phyloP scores from a whole-genome alignment of 345 rosid species.

The Sonneratia caseolaris region DNA sequence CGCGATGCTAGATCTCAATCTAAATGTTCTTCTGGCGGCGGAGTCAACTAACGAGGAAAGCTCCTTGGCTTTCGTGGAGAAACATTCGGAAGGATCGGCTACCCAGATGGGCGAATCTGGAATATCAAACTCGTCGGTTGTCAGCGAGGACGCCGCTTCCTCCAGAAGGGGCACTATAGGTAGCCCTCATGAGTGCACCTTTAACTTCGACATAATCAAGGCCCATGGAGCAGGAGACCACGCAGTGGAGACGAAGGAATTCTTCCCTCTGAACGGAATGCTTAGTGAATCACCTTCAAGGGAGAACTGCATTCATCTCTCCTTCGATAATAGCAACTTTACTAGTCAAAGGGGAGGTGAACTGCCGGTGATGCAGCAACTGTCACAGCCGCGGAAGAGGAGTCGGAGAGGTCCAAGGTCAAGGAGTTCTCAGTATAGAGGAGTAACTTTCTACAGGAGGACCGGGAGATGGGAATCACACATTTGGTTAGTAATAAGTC shows the following conservation, averaged over 20 bases:
- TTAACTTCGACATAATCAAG: slow-evolving; percentile 63
- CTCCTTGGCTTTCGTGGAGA: slow-evolving; percentile 21
- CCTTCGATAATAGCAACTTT: slow-evolving; percentile 21
- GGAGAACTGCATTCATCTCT: slow-evolving; percentile 46
- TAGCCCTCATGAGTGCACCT: slow-evolving; percentile 22
- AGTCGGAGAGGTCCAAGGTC: slow-evolving; percentile 94
- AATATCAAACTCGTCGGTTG: slow-evolving; percentile 74
- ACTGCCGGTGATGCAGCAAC: slow-evolving; percentile 30
- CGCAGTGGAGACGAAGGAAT: slow-evolving; percentile 44
- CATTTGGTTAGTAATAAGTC: slow-evolving; percentile 45
- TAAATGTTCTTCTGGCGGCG: slow-evolving; percentile 37
- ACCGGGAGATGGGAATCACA: slow-evolving; percentile 99
- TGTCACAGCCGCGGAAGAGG: slow-evolving; percentile 53
- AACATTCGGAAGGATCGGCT: slow-evolving; percentile 31
- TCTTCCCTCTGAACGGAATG: slow-evolving; percentile 41
- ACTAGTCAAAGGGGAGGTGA: slow-evolving; percentile 16
- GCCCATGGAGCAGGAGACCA: slow-evolving; percentile 26
- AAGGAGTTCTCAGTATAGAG: slow-evolving; percentile 92
- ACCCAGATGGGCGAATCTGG: slow-evolving; percentile 48
- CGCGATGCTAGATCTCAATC: slow-evolving; percentile 87
- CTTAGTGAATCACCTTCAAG: slow-evolving; percentile 25
- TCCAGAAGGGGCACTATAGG: slow-evolving; percentile 38
- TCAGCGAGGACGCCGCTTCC: slow-evolving; percentile 57
- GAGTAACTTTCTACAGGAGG: slow-evolving; percentile 89
- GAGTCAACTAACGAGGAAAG: slow-evolving; percentile 47